Conservation (phyloP, 495 filamentous ascomycete genomes). For the Neurospora africana region DNA sequence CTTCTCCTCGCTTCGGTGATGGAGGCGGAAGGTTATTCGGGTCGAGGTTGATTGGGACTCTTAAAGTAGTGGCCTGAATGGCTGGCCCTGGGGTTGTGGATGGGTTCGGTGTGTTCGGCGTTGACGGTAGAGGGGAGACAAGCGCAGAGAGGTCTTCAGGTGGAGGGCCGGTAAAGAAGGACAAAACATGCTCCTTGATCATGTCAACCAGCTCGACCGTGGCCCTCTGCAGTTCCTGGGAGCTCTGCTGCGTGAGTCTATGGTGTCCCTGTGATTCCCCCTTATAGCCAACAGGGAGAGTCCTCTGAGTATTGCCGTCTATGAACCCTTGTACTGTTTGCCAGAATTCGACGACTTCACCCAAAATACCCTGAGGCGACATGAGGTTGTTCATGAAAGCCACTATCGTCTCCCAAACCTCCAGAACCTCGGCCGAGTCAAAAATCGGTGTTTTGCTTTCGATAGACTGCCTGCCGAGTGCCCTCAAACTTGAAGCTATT, state of each 20-base stretch:
- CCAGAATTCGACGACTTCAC: constrained; percentile 89
- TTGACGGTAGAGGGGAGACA: constrained; percentile 65
- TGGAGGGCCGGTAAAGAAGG: constrained; percentile 82
- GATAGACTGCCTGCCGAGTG: constrained; percentile 51
- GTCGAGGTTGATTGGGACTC: constrained; percentile 70
- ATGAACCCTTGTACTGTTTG: constrained; percentile 86
- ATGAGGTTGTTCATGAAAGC: constrained; percentile 63
- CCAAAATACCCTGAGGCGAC: constrained; percentile 64
- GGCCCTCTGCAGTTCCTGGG: constrained; percentile 63
- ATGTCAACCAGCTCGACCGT: constrained; percentile 69
- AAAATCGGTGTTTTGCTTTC: constrained; percentile 44
- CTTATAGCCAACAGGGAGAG: constrained; percentile 73
- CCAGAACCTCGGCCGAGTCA: constrained; percentile 67
- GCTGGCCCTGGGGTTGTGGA: constrained; percentile 26
- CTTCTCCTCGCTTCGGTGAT: constrained; percentile 61
- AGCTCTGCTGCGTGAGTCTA: constrained; percentile 60
- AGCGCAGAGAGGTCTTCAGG: constrained; percentile 81
- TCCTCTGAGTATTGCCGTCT: constrained; percentile 69
- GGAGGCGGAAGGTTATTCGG: constrained; percentile 65
- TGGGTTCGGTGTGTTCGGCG: constrained; percentile 56
- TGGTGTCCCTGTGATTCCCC: constrained; percentile 77
- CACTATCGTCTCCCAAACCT: constrained; percentile 81
- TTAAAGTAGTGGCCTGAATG: constrained; percentile 20
- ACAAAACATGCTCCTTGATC: constrained; percentile 64
- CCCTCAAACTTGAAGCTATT: constrained; percentile 62